Evolutionary conservation across 2,329 filamentous ascomycete genomes (phyloP), one percentile per base, ranked within the genome.

Genomic region (Botrytis paeoniae): DNA sequence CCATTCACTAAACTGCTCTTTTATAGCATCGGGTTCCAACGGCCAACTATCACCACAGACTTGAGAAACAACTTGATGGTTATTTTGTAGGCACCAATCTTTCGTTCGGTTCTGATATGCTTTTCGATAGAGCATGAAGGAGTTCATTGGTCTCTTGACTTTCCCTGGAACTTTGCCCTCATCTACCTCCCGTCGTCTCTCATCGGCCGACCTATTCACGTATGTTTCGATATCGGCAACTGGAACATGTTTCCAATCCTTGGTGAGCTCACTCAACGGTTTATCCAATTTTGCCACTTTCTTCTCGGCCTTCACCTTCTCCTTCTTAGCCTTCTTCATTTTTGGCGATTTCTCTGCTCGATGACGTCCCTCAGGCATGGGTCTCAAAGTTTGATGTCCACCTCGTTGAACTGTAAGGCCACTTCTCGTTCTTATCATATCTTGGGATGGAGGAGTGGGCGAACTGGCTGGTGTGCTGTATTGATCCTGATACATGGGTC

Each of bases 111-210:
- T 93, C 74, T 97, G 93, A 80, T 93, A 98, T 10, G 94, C 93
- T 77, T 96, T 97, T 60, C 96, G 92, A 82, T 99, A 99, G 69
- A 99, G 86, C 92, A 99, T 97, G 84, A 98, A 99, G 0, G 93
- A 95, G 82, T 99, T 99, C 92, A 98, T 97, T 4, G 96, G 95
- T 43, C 96, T 88, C 79, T 95, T 94, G 77, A 98, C 88, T 81
- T 95, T 94, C 39, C 93, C 93, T 2, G 85, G 85, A 51, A 89
- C 85, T 78, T 91, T 93, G 73, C 89, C 88, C 78, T 89, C 87
- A 61, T 89, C 87, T 16, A 92, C 89, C 81, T 97, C 94, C 71
- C 85, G 83, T 66, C 85, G 85, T 73, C 95, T 89, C 10, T 86
- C 86, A 73, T 93, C 90, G 2, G 85, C 83, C 16, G 92, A 85